These are phyloP conservation scores for Podila clonocystis DNA, from an alignment of 192 early-diverging fungal genomes.

Conservation along the genomic window DNA sequence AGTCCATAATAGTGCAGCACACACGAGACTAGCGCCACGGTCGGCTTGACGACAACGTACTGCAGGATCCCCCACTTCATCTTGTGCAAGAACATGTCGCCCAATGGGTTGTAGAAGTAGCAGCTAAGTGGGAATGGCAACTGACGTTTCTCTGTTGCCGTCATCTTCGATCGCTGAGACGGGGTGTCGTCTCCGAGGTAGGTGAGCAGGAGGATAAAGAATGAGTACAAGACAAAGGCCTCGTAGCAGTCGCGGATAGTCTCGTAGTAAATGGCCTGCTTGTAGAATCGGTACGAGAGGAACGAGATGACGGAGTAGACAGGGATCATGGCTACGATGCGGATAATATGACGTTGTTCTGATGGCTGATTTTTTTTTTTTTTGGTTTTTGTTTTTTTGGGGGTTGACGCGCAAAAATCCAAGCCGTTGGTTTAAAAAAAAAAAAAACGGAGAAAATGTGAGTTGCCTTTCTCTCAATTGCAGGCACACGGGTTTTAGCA, in stretches of 20 bases:
- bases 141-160: constrained; percentile 57
- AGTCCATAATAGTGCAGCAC: constrained; percentile 67
- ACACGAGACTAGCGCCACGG: constrained; percentile 66
- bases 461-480: background rate
- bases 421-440: background rate
- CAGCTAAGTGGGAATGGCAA: constrained; percentile 72
- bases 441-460: background rate
- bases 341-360: constrained; percentile 71
- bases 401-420: too few relatives aligned
- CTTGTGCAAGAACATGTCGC: constrained; percentile 61
- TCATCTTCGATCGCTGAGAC: constrained; percentile 58
- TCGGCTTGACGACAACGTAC: constrained; percentile 70
- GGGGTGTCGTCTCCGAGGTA: constrained; percentile 66
- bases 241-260: constrained; percentile 81
- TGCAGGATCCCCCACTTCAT: constrained; percentile 77
- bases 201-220: constrained; percentile 76
- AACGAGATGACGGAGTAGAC: constrained; percentile 76
- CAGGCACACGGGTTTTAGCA: background rate
- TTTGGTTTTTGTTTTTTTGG: too few relatives aligned
- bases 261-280: constrained; percentile 71
- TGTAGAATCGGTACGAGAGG: constrained; percentile 76
- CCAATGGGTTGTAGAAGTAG: constrained; percentile 66
- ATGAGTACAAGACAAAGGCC: constrained; percentile 75
- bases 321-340: constrained; percentile 78
- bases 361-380: too few relatives aligned